These are phyloP conservation scores for Hypomontagnella monticulosa DNA, from an alignment of 495 filamentous ascomycete genomes.

Conservation along the genomic window DNA sequence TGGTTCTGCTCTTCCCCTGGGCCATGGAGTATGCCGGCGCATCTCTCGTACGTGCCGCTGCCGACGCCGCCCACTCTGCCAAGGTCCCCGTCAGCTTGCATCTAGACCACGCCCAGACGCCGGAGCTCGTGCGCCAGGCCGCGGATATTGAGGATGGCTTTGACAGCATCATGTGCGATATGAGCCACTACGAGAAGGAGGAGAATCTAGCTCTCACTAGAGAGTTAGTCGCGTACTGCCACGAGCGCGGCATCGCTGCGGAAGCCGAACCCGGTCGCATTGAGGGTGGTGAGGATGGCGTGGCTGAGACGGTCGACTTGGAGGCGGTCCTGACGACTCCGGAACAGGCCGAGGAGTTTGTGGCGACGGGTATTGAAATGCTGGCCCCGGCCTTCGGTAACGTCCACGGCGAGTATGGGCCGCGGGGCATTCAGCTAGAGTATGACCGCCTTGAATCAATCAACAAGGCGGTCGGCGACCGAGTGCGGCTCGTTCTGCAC, in stretches of 20 bases:
- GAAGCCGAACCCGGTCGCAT: constrained; percentile 87
- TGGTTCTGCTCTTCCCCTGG: constrained; percentile 91
- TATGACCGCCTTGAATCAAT: constrained; percentile 74
- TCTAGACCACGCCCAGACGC: constrained; percentile 79
- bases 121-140: constrained; percentile 73
- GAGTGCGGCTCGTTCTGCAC: constrained; percentile 77
- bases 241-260: constrained; percentile 77
- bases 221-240: constrained; percentile 76
- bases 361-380: constrained; percentile 82
- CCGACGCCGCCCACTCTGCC: constrained; percentile 69
- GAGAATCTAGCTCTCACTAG: constrained; percentile 78
- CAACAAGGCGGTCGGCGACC: constrained; percentile 66
- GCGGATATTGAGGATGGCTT: constrained; percentile 71
- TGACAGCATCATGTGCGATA: constrained; percentile 86
- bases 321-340: constrained; percentile 80
- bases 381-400: constrained; percentile 87
- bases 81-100: constrained; percentile 77
- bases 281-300: constrained; percentile 85
- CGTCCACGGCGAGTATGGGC: constrained; percentile 85
- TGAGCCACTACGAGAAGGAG: constrained; percentile 83
- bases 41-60: constrained; percentile 68
- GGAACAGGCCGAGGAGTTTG: constrained; percentile 79
- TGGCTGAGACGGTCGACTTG: constrained; percentile 77
- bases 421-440: constrained; percentile 75
- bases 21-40: constrained; percentile 75